phyloP scores from a whole-genome alignment of 2,329 filamentous ascomycete genomes.

The Fusarium drepaniforme region DNA sequence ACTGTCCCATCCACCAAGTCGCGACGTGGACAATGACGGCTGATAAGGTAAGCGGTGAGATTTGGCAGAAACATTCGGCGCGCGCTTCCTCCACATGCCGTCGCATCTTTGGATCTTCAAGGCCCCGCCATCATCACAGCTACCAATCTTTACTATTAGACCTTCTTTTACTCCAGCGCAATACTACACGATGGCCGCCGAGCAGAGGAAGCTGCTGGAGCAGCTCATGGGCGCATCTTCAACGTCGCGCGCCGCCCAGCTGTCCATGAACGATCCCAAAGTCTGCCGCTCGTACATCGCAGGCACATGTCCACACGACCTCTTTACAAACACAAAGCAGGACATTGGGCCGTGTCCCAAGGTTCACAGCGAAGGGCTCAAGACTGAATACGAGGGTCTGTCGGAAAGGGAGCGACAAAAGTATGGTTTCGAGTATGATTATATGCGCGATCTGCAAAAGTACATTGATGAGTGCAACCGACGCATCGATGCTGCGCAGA shows the following conservation, averaged over 20 bases:
- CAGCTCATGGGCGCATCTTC: slow-evolving; percentile 89
- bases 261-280: slow-evolving; percentile 91
- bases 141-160: not conserved
- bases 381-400: slow-evolving; percentile 86
- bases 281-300: slow-evolving; percentile 95
- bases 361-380: slow-evolving; percentile 88
- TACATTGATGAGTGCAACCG: slow-evolving; percentile 98
- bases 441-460: slow-evolving; percentile 94
- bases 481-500: slow-evolving; percentile 90
- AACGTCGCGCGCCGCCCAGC: slow-evolving; percentile 80
- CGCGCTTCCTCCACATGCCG: slow-evolving; percentile 44
- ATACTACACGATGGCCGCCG: slow-evolving; percentile 77
- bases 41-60: slow-evolving; percentile 39
- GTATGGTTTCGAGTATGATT: slow-evolving; percentile 96
- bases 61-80: slow-evolving; percentile 41
- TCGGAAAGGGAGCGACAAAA: slow-evolving; percentile 78
- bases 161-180: not conserved
- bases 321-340: slow-evolving; percentile 99
- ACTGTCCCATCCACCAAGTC: slow-evolving; percentile 11
- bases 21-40: slow-evolving; percentile 41
- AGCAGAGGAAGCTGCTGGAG: slow-evolving; percentile 98
- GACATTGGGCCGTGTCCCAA: slow-evolving; percentile 92
- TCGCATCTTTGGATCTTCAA: slow-evolving; percentile 31
- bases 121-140: slow-evolving; percentile 34
- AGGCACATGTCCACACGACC: slow-evolving; percentile 96